phyloP scores from a whole-genome alignment of 768 basidiomycete genomes.

The Hericium coralloides region DNA sequence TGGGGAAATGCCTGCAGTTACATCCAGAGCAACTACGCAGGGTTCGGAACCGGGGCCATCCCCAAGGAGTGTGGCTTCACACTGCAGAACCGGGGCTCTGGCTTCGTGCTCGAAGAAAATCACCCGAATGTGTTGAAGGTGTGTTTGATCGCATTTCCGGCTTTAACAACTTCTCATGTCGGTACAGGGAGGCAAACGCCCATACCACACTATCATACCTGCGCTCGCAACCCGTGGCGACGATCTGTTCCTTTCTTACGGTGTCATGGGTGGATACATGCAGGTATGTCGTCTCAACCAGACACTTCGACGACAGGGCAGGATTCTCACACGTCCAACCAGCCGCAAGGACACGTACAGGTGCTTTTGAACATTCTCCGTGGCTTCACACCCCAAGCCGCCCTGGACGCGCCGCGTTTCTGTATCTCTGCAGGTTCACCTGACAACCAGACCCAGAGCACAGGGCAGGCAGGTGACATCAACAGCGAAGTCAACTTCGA shows the following conservation, averaged over 20 bases:
- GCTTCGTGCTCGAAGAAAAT: conserved; percentile 68
- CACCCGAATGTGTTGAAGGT: conserved; percentile 85
- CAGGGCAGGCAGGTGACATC: conserved; percentile 47
- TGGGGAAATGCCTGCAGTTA: conserved; percentile 88
- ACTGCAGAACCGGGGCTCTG: conserved; percentile 86
- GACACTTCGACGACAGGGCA: background rate
- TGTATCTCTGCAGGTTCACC: conserved; percentile 86
- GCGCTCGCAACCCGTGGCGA: conserved; percentile 70
- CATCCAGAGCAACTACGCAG: conserved; percentile 86
- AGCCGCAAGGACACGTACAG: conserved; percentile 96
- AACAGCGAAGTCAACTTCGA: conserved; percentile 88
- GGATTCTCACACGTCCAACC: background rate
- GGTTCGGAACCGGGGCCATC: conserved; percentile 89
- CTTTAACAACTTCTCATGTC: background rate
- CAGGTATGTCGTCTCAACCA: conserved; percentile 35
- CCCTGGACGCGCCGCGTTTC: conserved; percentile 91
- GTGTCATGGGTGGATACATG: conserved; percentile 92
- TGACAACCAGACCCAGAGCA: conserved; percentile 38
- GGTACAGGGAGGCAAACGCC: conserved; percentile 68
- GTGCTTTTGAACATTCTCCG: conserved; percentile 86
- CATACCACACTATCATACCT: conserved; percentile 93
- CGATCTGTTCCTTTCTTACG: conserved; percentile 83
- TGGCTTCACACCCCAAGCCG: conserved; percentile 81
- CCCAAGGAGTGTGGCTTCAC: conserved; percentile 96
- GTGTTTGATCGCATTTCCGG: background rate